Base-by-base conservation (phyloP, 352 stramenopile genomes). In the Aphanomyces cochlioides region DNA sequence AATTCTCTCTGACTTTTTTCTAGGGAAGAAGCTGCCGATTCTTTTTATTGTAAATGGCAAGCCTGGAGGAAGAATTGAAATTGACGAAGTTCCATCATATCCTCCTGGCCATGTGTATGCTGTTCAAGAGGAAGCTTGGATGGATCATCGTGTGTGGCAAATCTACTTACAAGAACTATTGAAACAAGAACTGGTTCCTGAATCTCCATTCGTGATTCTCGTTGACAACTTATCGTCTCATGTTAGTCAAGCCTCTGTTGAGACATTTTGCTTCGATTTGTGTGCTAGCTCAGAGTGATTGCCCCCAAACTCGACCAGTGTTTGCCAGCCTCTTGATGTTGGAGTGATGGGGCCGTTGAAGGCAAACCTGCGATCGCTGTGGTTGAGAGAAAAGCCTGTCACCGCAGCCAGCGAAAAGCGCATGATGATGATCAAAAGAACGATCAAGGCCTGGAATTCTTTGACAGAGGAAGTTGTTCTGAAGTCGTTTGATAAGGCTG, bases 271-370 rank as follows among this genome's bases (percentile, higher is more conserved):
- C 13, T 13, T 13, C 17, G 56, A 61, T n/a, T 41, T 56, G 13
- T 34, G 15, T 21, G 15, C 13, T 57, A 28, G 15, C 15, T 34
- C 63, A 13, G 1, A 15, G 38, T 19, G 12, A 1, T 57, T 66
- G 28, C 58, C 58, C 10, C 8, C 58, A 1, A 47, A 66, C 19
- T 66, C 19, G 1, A 66, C 58, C 1, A 15, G 28, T 13, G 58
- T 66, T 15, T 61, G 56, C 36, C 56, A 61, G 56, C 56, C 56
- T 34, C 36, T 61, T 15, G 56, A 61, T 21, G 58, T 50, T 50
- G 58, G 58, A 15, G 28, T 66, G 13, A 66, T 66, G 3, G 58
- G 58, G 13, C 58, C 58, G 15, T 66, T 66, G 12, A 66, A 66
- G 43, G 8, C 54, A 19, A 59, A 59, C 1, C 13, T 66, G n/a